Conservation (phyloP, 768 basidiomycete genomes). For the Lactarius tabidus region DNA sequence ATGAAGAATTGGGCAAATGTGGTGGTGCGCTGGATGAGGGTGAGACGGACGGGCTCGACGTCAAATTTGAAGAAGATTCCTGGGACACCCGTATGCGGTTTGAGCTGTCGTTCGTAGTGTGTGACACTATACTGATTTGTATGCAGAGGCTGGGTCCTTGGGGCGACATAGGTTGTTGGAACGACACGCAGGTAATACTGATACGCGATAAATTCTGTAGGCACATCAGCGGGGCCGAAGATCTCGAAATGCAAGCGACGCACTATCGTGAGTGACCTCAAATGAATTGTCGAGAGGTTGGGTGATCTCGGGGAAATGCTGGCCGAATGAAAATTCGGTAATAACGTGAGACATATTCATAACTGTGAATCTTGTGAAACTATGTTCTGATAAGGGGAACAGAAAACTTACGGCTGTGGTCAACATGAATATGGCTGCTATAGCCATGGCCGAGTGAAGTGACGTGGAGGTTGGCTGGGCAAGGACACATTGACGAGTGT, state of each 20-base stretch:
- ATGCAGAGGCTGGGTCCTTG: constrained; percentile 55
- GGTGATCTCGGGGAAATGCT: constrained; percentile 90
- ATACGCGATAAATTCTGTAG: constrained; percentile 78
- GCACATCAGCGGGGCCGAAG: constrained; percentile 12
- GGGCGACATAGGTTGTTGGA: constrained; percentile 87
- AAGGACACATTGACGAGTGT: neutral
- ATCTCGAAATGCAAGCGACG: constrained; percentile 31
- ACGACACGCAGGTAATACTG: constrained; percentile 96
- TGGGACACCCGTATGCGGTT: constrained; percentile 75
- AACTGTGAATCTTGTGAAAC: constrained; percentile 41
- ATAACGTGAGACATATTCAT: constrained; percentile 98
- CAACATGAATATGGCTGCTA: constrained; percentile 78
- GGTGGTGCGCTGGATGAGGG: constrained; percentile 85
- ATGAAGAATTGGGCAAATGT: constrained; percentile 78
- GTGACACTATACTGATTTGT: constrained; percentile 94
- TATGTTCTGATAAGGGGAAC: neutral
- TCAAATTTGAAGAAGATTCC: constrained; percentile 99
- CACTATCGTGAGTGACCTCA: constrained; percentile 65
- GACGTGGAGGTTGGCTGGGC: constrained; percentile 81
- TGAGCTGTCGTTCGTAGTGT: constrained; percentile 75
- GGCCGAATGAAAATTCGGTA: constrained; percentile 94
- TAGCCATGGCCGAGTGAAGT: constrained; percentile 97
- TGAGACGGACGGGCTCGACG: constrained; percentile 82
- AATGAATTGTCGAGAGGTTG: constrained; percentile 93
- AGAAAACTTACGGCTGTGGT: constrained; percentile 65